Conservation (phyloP, 208 protist species). For the Lotmaria passim region DNA sequence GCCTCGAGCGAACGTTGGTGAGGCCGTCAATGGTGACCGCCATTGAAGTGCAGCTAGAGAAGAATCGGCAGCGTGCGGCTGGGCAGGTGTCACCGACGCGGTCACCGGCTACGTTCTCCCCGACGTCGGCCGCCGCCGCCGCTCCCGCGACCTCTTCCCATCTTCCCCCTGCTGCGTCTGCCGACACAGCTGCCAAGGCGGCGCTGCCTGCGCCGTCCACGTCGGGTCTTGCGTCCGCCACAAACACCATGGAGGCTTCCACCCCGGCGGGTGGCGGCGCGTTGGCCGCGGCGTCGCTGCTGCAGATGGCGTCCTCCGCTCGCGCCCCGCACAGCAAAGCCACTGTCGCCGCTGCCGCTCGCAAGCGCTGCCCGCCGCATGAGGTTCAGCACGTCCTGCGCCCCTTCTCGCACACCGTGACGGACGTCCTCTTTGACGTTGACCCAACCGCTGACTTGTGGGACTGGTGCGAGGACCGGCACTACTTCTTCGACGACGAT, state of each 20-base stretch:
- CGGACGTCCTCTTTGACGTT: conserved; percentile 71
- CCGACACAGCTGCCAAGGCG: not conserved
- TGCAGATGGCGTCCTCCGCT: not conserved
- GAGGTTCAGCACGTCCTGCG: conserved; percentile 45
- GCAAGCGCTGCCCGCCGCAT: conserved; percentile 39
- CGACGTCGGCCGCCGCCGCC: not conserved
- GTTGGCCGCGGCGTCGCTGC: conserved; percentile 11
- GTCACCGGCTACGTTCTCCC: not conserved
- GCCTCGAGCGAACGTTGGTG: conserved; percentile 67
- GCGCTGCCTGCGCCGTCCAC: not conserved
- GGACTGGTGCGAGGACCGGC: conserved; percentile 44
- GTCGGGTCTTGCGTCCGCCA: no score
- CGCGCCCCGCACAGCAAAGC: not conserved
- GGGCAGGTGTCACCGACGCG: not conserved
- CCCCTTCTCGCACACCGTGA: conserved; percentile 37
- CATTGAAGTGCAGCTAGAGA: conserved; percentile 63
- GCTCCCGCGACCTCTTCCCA: not conserved
- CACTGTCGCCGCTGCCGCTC: not conserved
- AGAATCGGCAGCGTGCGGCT: conserved; percentile 40
- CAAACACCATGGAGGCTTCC: not conserved
- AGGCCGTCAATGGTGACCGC: conserved; percentile 44
- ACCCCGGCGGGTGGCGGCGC: conserved; percentile 13
- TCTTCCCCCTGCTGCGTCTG: not conserved
- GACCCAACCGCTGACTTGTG: conserved; percentile 56
- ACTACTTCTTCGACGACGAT: conserved; percentile 70